These are phyloP conservation scores for Hypoxylon sp. DNA, from an alignment of 2,329 filamentous ascomycete species.

Conservation along the genomic window DNA sequence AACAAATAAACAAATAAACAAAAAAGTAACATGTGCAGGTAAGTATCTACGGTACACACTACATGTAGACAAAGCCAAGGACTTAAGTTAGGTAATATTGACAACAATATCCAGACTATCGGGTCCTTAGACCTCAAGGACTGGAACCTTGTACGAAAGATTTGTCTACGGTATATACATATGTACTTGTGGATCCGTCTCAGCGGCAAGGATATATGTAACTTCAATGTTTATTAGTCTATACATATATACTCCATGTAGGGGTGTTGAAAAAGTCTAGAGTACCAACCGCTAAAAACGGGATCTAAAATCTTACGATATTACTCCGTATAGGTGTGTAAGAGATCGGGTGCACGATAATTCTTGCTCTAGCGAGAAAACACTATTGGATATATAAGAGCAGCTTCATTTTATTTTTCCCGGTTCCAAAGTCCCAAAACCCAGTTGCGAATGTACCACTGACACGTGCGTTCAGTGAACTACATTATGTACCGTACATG, in stretches of 20 bases:
- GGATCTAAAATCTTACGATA: conserved; percentile 17
- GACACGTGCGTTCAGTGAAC: conserved; percentile 33
- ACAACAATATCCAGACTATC: conserved; percentile 9
- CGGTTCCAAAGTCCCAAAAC: neutral
- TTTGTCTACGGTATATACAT: no score
- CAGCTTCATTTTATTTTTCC: conserved; percentile 4
- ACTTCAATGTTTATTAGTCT: neutral
- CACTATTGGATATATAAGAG: conserved; percentile 11
- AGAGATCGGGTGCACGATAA: neutral
- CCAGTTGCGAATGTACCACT: neutral
- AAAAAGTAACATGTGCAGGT: neutral
- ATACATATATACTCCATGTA: no score
- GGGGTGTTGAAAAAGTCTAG: neutral
- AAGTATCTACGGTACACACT: neutral
- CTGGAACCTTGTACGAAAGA: conserved; percentile 9
- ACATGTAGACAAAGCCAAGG: neutral
- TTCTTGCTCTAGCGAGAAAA: conserved; percentile 11
- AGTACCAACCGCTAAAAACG: neutral
- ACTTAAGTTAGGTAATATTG: neutral
- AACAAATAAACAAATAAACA: no score
- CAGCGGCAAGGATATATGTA: no score
- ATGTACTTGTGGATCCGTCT: no score
- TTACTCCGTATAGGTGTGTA: conserved; percentile 2
- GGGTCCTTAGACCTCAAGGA: conserved; percentile 6
- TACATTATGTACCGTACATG: no score